phyloP scores from a whole-genome alignment of 2,329 filamentous ascomycete genomes.

The Leptographium radiaticola region DNA sequence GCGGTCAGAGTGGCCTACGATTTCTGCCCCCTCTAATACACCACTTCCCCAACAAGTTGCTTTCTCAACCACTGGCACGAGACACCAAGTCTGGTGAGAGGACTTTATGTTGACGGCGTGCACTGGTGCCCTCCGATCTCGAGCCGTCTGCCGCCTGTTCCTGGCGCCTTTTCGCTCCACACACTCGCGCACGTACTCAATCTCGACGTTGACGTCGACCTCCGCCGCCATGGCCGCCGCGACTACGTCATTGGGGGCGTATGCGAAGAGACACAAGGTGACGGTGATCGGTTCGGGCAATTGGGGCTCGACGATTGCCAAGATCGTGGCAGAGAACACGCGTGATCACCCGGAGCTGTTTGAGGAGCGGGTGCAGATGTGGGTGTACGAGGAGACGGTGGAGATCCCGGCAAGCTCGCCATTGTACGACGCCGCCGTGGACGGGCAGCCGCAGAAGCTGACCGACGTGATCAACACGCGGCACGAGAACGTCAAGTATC shows the following conservation, averaged over 20 bases:
- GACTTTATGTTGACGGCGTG: too few species aligned
- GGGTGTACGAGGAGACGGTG: slow-evolving; percentile 93
- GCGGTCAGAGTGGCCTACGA: not conserved
- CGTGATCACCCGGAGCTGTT: slow-evolving; percentile 66
- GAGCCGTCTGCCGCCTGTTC: not conserved
- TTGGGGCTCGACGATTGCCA: slow-evolving; percentile 96
- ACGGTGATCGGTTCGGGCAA: slow-evolving; percentile 93
- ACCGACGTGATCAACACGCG: slow-evolving; percentile 79
- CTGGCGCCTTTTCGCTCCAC: not conserved
- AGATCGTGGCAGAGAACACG: slow-evolving; percentile 91
- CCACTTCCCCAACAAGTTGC: not conserved
- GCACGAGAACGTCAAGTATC: slow-evolving; percentile 97
- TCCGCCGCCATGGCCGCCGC: not conserved
- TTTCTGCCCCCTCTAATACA: not conserved
- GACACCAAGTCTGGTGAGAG: too few species aligned
- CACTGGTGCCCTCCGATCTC: not conserved
- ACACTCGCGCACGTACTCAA: too few species aligned
- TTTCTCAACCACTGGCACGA: not conserved
- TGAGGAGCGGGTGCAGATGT: slow-evolving; percentile 89
- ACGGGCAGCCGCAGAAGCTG: slow-evolving; percentile 67
- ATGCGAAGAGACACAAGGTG: slow-evolving; percentile 74
- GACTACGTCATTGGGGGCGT: slow-evolving; percentile 25
- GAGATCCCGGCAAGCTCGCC: slow-evolving; percentile 57
- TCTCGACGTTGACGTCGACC: too few species aligned
- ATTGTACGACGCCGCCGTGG: slow-evolving; percentile 53